Base-by-base conservation (phyloP, 768 basidiomycete genomes). In the Boletus pseudopeckii region DNA sequence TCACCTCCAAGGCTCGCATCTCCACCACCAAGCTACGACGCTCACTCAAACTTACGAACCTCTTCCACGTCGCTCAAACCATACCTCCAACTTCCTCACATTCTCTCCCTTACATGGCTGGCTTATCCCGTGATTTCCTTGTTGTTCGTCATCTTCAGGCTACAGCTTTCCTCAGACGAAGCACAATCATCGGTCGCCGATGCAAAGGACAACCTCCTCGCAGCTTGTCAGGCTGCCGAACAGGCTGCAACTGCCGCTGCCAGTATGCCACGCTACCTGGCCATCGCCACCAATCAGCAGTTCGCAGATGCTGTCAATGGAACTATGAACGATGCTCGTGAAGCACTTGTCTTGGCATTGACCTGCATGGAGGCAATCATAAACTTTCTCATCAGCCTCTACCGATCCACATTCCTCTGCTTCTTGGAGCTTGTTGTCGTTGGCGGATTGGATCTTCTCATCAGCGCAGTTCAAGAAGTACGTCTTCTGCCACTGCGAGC, bases 351-450 rank as follows among this genome's bases (percentile, higher is more conserved):
- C 34, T 73, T 91, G 38, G 73, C 90, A 3, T 74, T 98, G 52
- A 96, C 90, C 0, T 75, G 85, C 36, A 87, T 96, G 82, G 92
- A 97, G 66, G 84, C 78, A 1, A 80, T 95, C 63, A 86, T 94
- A 72, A 92, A 90, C 63, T 98, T 98, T 71, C 81, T 97, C 58
- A 81, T 98, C 59, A 88, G 92, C 71, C 82, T 87, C 43, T 98
- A 97, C 67, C 87, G 94, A 38, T 95, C 93, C 4, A 90, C 95
- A 4, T 86, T 96, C 64, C 79, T 99, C 48, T 99, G 96, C 70
- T 93, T 97, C 61, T 74, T 97, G 58, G 93, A 98, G 70, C 79
- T 98, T 41, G 84, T 90, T 22, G 83, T 99, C 10, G 79, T 85
- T 28, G 93, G 93, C 17, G 86, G 81, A 7, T 75, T 99, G 48